Percentiles rank a stretch among this genome's conserved stretches.
These are phyloP conservation scores for Odonthalia washingtoniensis DNA, from an alignment of 31 red algal genomes.

Conservation along the genomic window DNA sequence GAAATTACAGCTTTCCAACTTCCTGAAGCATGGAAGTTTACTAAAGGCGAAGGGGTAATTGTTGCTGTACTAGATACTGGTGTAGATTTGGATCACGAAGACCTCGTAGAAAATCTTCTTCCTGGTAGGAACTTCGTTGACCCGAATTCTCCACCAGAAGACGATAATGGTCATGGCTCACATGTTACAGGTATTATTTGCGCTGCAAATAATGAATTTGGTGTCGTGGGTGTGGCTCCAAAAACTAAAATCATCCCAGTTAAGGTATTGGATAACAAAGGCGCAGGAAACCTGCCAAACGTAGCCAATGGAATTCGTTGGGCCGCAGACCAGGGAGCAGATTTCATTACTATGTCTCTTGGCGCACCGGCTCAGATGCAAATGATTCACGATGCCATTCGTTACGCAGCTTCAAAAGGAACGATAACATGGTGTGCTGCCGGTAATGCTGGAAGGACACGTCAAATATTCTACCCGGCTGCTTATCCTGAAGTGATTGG, in stretches of 20 bases:
- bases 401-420: constrained; percentile 8
- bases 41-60: constrained; percentile 13
- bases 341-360: constrained; percentile 20
- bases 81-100: constrained; percentile 2
- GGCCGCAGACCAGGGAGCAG: constrained; percentile 20
- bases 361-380: constrained; percentile 1
- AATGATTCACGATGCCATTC: constrained; percentile 22
- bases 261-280: constrained; percentile 17
- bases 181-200: constrained; percentile 19
- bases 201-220: background rate
- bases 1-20: background rate
- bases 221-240: constrained; percentile 27
- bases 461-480: constrained; percentile 4
- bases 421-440: background rate
- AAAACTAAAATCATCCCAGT: background rate
- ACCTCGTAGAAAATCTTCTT: constrained; percentile 21
- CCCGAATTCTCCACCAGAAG: background rate
- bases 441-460: background rate
- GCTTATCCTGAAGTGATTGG: constrained; percentile 6
- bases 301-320: constrained; percentile 19
- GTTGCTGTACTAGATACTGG: constrained; percentile 28
- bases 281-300: background rate
- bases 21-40: constrained; percentile 19
- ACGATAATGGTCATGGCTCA: constrained; percentile 16
- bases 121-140: background rate